A percentile compares a stretch with the other conserved stretches of the same genome.
Conservation (phyloP, 768 basidiomycete genomes). For the Termitomyces eurrhizus region DNA sequence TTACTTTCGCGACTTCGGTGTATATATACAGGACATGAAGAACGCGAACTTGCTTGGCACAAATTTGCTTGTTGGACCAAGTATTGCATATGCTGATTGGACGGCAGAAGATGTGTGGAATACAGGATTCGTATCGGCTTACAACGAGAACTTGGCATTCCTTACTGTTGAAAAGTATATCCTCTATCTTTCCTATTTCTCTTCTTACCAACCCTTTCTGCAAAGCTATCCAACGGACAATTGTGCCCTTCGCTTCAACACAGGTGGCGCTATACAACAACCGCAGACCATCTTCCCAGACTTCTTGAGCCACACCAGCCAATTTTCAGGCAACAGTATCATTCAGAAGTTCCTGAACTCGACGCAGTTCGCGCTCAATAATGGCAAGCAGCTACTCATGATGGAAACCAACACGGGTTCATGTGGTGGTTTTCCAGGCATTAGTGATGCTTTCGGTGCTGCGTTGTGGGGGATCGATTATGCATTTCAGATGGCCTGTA, state of each 20-base stretch:
- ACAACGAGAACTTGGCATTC: constrained; percentile 33
- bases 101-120: constrained; percentile 47
- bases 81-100: constrained; percentile 47
- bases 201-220: constrained; percentile 12
- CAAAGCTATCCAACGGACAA: constrained; percentile 59
- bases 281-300: constrained; percentile 46
- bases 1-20: constrained; percentile 53
- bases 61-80: constrained; percentile 55
- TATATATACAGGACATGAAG: constrained; percentile 40
- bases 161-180: constrained; percentile 56
- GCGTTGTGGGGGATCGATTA: constrained; percentile 66
- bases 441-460: constrained; percentile 59
- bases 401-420: constrained; percentile 70
- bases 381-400: constrained; percentile 51
- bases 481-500: constrained; percentile 51
- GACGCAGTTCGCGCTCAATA: constrained; percentile 37
- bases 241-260: constrained; percentile 47
- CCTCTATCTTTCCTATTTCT: constrained; percentile 12
- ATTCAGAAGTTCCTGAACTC: constrained; percentile 51
- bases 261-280: constrained; percentile 31
- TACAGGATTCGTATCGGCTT: constrained; percentile 44
- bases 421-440: constrained; percentile 64
- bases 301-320: constrained; percentile 58
- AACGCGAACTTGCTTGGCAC: constrained; percentile 30
- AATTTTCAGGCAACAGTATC: constrained; percentile 33